Evolutionary conservation across 164 flowering plant species (phyloP), one percentile per base, ranked within the genome.

Genomic region (Stephania yunnanensis): DNA sequence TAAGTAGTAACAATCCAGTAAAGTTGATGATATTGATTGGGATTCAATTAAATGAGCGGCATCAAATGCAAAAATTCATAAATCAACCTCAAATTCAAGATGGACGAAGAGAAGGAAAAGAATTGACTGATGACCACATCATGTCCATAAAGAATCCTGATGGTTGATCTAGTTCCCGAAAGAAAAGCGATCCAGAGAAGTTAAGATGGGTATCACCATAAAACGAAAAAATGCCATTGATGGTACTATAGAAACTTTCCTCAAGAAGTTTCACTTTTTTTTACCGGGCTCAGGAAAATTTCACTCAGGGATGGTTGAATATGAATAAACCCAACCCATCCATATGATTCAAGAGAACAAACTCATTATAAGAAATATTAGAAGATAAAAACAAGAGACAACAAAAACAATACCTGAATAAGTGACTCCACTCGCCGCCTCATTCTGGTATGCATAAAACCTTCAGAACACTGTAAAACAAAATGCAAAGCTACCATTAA

Each of bases 361-460:
- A 10, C 52, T 9, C 9, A 13, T 10, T 17, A 61, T 9, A 64
- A 44, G 31, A 13, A 61, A 15, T 63, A 20, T 17, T 15, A 45
- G 58, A 15, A 46, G 42, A 67, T 36, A 11, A 29, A 48, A 15
- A 46, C 5, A 30, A 48, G 25, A 20, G 15, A 42, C 45, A 65
- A 66, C 15, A 75, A 55, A 31, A 45, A 72, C 12, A 45, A 45
- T 81, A 95, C 99, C 96, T 90, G 87, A 82, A 92, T 95, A 78
- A 93, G 78, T 48, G 99, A 91, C 77, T 95, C 98, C 52, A 95
- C 99, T 12, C 97, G 96, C 36, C 99, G 90, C 72, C 99, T 89
- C 99, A 95, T 95, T 76, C 99, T 85, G 50, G 99, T 92, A 77
- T 95, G 99, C 99, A 95, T 92, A 82, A 93, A 95, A 64, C 97